Conservation (phyloP, 164 flowering plant genomes). For the Berberis thunbergii region DNA sequence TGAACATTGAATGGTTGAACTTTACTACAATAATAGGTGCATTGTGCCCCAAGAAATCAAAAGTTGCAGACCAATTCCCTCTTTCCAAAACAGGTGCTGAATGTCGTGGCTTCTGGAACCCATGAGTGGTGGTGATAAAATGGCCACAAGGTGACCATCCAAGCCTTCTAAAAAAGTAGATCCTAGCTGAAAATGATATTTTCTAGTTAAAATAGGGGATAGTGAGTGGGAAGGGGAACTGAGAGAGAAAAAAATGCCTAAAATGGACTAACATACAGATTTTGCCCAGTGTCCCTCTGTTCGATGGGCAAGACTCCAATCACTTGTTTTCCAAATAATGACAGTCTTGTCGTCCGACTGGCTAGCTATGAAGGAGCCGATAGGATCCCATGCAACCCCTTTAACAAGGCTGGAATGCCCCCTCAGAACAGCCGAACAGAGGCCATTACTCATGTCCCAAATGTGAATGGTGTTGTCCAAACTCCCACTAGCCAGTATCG, state of each 20-base stretch:
- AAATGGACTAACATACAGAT: slow-evolving; percentile 52
- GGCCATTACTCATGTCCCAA: slow-evolving; percentile 92
- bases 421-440: slow-evolving; percentile 92
- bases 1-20: slow-evolving; percentile 96
- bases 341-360: slow-evolving; percentile 99
- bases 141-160: slow-evolving; percentile 99
- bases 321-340: slow-evolving; percentile 96
- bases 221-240: background rate
- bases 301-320: slow-evolving; percentile 95
- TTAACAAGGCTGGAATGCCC: slow-evolving; percentile 99
- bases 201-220: slow-evolving; percentile 6
- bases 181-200: slow-evolving; percentile 66
- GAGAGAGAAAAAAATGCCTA: background rate
- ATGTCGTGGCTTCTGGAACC: slow-evolving; percentile 97
- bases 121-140: slow-evolving; percentile 97
- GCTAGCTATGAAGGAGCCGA: slow-evolving; percentile 96
- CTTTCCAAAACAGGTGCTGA: slow-evolving; percentile 98
- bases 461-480: slow-evolving; percentile 91
- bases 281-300: slow-evolving; percentile 99
- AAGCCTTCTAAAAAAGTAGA: slow-evolving; percentile 97
- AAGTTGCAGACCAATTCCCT: slow-evolving; percentile 98
- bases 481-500: slow-evolving; percentile 90
- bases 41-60: slow-evolving; percentile 96
- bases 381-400: slow-evolving; percentile 99
- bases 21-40: slow-evolving; percentile 96